These are phyloP conservation scores for Alternaria rosae DNA, from an alignment of 2,329 filamentous ascomycete species.

Conservation along the genomic window DNA sequence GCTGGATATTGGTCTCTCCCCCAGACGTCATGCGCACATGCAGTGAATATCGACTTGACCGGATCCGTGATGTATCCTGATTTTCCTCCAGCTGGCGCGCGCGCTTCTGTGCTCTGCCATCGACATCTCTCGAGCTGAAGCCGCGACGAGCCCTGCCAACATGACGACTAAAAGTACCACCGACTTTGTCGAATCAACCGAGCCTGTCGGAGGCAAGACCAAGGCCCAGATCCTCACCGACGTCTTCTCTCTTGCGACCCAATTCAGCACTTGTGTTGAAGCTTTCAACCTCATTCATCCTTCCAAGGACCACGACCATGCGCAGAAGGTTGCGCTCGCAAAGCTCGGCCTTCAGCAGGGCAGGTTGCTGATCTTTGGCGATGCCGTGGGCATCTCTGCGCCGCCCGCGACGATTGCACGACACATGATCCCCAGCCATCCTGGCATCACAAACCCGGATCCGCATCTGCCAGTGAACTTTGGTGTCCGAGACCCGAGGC, in stretches of 20 bases:
- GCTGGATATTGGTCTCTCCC: constrained; percentile 19
- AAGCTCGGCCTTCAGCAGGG: constrained; percentile 58
- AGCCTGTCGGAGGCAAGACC: constrained; percentile 23
- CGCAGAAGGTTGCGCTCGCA: constrained; percentile 54
- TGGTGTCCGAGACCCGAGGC: constrained; percentile 50
- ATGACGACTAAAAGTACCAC: constrained; percentile 25
- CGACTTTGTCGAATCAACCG: constrained; percentile 27
- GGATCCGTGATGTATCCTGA: constrained; percentile 3
- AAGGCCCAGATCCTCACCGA: constrained; percentile 49
- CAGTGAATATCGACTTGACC: constrained; percentile 21
- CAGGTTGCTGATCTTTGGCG: constrained; percentile 58
- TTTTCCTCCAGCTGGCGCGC: constrained; percentile 2
- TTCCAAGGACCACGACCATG: constrained; percentile 51
- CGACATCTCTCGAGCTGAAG: not conserved
- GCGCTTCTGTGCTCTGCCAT: not conserved
- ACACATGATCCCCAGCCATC: constrained; percentile 55
- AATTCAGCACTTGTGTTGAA: constrained; percentile 58
- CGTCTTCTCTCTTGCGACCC: constrained; percentile 53
- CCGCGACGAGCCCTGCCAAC: constrained; percentile 31
- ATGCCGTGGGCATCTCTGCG: constrained; percentile 55
- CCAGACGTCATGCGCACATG: constrained; percentile 42
- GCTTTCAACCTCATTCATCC: constrained; percentile 57
- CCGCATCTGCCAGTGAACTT: constrained; percentile 56
- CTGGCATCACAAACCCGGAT: constrained; percentile 55
- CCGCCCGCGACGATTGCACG: constrained; percentile 54